A percentile compares a stretch with the other conserved stretches of the same genome.
Evolutionary conservation across 192 early-diverging fungal genomes (phyloP).

Genomic region (Coemansia erecta): DNA sequence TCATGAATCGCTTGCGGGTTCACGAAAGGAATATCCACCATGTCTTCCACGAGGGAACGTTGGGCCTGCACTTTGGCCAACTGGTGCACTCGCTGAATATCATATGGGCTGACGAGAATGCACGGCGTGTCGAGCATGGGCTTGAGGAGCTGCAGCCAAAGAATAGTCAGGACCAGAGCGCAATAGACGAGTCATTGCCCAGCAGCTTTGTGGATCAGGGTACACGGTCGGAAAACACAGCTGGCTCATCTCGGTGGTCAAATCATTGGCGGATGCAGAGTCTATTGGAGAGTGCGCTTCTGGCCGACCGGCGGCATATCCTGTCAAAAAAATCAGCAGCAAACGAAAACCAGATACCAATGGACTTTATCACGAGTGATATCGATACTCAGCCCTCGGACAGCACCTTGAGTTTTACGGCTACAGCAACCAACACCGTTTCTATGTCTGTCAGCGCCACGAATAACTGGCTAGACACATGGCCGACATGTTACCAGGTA

Average conservation of each 20-base stretch:
- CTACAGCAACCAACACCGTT: background rate
- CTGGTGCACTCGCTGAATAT: slow-evolving; percentile 61
- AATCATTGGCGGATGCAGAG: slow-evolving; percentile 46
- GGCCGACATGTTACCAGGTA: slow-evolving; percentile 31
- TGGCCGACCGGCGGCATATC: slow-evolving; percentile 11
- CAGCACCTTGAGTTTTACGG: background rate
- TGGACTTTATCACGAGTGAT: too few species aligned
- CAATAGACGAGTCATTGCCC: background rate
- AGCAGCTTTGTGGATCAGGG: background rate
- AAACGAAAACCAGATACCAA: too few species aligned
- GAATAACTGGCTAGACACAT: slow-evolving; percentile 11
- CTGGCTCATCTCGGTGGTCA: slow-evolving; percentile 12
- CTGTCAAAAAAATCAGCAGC: background rate
- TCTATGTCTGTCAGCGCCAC: background rate
- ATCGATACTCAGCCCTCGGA: too few species aligned
- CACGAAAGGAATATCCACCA: slow-evolving; percentile 56
- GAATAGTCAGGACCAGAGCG: slow-evolving; percentile 8
- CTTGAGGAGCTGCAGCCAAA: slow-evolving; percentile 18
- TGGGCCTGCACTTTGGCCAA: slow-evolving; percentile 24
- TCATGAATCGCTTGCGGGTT: slow-evolving; percentile 61
- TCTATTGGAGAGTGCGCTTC: slow-evolving; percentile 34
- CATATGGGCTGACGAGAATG: slow-evolving; percentile 65
- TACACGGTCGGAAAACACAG: too few species aligned
- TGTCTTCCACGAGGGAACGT: slow-evolving; percentile 31
- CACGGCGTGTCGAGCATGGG: slow-evolving; percentile 35